Evolutionary conservation across 306 rosid genomes (phyloP).

Genomic region (Nissolia schottii): DNA sequence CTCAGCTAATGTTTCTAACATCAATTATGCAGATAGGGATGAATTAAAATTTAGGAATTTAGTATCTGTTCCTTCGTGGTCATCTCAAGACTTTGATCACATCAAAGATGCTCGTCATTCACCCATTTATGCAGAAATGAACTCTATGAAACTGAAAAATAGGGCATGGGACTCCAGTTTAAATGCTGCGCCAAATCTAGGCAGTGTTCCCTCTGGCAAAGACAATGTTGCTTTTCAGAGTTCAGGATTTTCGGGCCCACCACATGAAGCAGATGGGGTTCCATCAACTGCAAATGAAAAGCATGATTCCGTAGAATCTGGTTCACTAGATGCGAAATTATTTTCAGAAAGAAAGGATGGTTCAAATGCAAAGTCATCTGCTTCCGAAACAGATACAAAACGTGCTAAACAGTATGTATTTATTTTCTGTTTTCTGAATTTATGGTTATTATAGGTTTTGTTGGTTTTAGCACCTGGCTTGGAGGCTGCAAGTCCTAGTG

Average conservation of each 20-base stretch:
- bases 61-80: conserved; percentile 59
- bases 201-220: conserved; percentile 53
- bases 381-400: conserved; percentile 82
- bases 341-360: conserved; percentile 67
- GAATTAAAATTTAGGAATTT: conserved; percentile 55
- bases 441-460: conserved; percentile 4
- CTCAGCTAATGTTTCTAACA: conserved; percentile 41
- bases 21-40: conserved; percentile 50
- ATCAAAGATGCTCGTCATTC: conserved; percentile 67
- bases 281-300: conserved; percentile 50
- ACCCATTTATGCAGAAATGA: conserved; percentile 54
- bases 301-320: conserved; percentile 53
- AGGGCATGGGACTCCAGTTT: conserved; percentile 77
- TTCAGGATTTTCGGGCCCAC: conserved; percentile 53
- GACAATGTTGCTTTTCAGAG: conserved; percentile 51
- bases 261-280: conserved; percentile 66
- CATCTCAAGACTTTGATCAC: conserved; percentile 73
- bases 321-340: conserved; percentile 53
- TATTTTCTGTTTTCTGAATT: conserved; percentile 19
- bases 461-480: neutral
- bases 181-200: conserved; percentile 36
- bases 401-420: conserved; percentile 93
- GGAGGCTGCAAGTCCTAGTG: conserved; percentile 11
- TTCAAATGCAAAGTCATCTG: conserved; percentile 51
- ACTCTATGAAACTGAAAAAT: conserved; percentile 60